Evolutionary conservation across 495 filamentous ascomycete species (phyloP).

Genomic region (Penicillium subrubescens): DNA sequence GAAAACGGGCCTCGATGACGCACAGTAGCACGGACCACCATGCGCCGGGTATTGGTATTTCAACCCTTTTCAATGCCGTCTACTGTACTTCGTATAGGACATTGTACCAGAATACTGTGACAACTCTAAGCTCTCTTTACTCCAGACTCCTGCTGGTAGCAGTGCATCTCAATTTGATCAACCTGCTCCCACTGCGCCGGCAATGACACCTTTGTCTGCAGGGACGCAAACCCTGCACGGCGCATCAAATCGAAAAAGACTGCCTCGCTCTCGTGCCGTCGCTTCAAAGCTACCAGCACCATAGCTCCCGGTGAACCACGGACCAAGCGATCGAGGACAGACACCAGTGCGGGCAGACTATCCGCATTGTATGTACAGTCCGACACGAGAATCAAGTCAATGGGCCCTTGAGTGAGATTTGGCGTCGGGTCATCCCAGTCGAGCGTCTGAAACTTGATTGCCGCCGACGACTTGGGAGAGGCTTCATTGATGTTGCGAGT

Average conservation of each 20-base stretch:
- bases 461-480: conserved; percentile 38
- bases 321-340: conserved; percentile 61
- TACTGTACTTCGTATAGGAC: background rate
- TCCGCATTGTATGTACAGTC: conserved; percentile 97
- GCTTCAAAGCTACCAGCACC: conserved; percentile 79
- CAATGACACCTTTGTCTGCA: conserved; percentile 52
- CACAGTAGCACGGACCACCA: conserved; percentile 7
- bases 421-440: conserved; percentile 71
- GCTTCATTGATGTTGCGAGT: conserved; percentile 54
- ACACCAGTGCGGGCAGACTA: conserved; percentile 73
- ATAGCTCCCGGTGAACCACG: conserved; percentile 51
- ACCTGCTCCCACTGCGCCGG: conserved; percentile 59
- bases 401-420: conserved; percentile 37
- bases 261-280: conserved; percentile 79
- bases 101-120: background rate
- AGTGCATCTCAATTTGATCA: conserved; percentile 64
- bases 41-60: background rate
- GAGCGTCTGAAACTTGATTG: conserved; percentile 60
- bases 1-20: background rate
- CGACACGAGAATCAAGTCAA: conserved; percentile 78
- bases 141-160: conserved; percentile 33
- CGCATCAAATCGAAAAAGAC: conserved; percentile 79
- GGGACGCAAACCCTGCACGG: conserved; percentile 52
- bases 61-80: background rate
- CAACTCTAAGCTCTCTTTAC: background rate